Percentiles rank a stretch among this genome's conserved stretches.
Evolutionary conservation across 768 basidiomycete species (phyloP).

Genomic region (Mycena belliarum): DNA sequence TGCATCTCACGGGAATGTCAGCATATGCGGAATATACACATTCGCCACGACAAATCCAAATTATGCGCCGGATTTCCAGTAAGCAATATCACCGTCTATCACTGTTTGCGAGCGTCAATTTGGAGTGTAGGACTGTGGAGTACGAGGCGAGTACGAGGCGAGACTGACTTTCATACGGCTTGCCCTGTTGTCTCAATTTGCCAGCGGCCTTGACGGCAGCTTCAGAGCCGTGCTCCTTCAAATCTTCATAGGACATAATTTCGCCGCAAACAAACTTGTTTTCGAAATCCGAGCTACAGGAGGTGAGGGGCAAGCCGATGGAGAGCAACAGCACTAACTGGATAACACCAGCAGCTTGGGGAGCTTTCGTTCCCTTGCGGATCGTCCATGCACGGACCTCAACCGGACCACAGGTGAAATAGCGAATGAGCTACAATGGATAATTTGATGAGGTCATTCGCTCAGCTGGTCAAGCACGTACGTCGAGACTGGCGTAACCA

Average conservation of each 20-base stretch:
- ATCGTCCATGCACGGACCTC: constrained; percentile 99
- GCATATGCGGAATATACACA: constrained; percentile 7
- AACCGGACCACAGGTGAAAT: constrained; percentile 96
- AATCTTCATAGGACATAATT: constrained; percentile 90
- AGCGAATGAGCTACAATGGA: constrained; percentile 77
- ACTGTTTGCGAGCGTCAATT: constrained; percentile 42
- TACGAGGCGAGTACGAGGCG: not conserved
- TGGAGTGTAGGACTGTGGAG: not conserved
- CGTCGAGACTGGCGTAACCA: constrained; percentile 85
- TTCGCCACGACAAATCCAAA: constrained; percentile 3
- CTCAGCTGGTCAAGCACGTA: constrained; percentile 27
- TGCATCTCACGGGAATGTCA: not conserved
- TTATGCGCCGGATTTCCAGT: constrained; percentile 81
- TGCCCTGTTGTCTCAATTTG: constrained; percentile 93
- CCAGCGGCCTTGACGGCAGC: constrained; percentile 91
- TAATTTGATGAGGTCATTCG: not conserved
- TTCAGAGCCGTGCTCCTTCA: constrained; percentile 91
- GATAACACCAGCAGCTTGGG: constrained; percentile 97
- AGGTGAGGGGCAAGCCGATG: not conserved
- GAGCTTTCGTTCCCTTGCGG: constrained; percentile 89
- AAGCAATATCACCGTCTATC: constrained; percentile 88
- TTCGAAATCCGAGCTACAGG: constrained; percentile 86
- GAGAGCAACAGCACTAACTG: constrained; percentile 58
- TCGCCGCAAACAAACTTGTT: constrained; percentile 98
- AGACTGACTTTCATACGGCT: constrained; percentile 88